Evolutionary conservation across 805 yeast genomes (phyloP), one percentile per base, ranked within the genome.

Genomic region (Yarrowia sp.): DNA sequence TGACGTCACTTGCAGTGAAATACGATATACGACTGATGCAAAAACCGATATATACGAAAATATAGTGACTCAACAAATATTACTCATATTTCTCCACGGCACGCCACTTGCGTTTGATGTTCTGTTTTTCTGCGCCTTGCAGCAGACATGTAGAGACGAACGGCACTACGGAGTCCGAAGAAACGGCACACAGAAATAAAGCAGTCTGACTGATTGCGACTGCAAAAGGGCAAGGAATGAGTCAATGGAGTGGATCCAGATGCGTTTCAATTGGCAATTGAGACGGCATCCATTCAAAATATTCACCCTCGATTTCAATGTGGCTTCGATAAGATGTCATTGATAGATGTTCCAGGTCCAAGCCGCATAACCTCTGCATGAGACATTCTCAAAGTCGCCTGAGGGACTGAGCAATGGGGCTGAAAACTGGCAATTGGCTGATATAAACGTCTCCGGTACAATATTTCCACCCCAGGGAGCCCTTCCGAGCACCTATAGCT

Each of bases 121-220:
- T 10, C 35, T 13, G 16, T 18, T 29, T 41, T 44, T 16, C 24
- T 29, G 16, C 51, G 51, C 35, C 6, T n/a, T 44, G 51, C 51
- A 44, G 51, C 6, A 18, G 18, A 4, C 33, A 44, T 44, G 51
- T 44, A 27, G 2, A 7, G 27, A 18, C 29, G 25, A 9, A 44
- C 51, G 51, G 51, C 51, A 44, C 51, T 29, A 14, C 51, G 51
- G 51, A 44, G 35, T 44, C 51, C 51, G 51, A 44, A 42, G 31
- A 25, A 42, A 42, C 47, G 47, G 47, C 47, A 42, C 32, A 38
- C n/a, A n/a, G n/a, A n/a, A n/a, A n/a, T n/a, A n/a, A n/a, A n/a
- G n/a, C n/a, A n/a, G n/a, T n/a, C n/a, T n/a, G n/a, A n/a, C n/a
- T n/a, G n/a, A n/a, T n/a, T n/a, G n/a, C n/a, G n/a, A n/a, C n/a